Percentiles rank a stretch among this genome's conserved stretches.
phyloP scores from a whole-genome alignment of 2,329 filamentous ascomycete species.

The Bipolaris bicolor region DNA sequence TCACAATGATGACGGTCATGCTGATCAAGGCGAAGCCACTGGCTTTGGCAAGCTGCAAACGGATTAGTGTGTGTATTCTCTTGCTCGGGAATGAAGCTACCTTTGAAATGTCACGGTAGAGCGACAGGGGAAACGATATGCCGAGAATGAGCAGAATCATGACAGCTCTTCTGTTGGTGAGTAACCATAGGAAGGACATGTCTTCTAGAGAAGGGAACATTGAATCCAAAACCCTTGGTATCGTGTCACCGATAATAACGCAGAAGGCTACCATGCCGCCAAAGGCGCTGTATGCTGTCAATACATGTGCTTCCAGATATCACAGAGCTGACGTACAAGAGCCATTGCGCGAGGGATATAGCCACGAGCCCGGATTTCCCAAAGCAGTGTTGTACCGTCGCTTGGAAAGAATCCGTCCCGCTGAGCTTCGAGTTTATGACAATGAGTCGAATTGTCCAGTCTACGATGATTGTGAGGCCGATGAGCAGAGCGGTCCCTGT shows the following conservation, averaged over 20 bases:
- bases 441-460: constrained; percentile 98
- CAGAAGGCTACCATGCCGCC: constrained; percentile 98
- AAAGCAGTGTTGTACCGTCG: constrained; percentile 95
- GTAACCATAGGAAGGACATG: constrained; percentile 78
- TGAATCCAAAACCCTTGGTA: constrained; percentile 85
- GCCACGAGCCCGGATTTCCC: constrained; percentile 85
- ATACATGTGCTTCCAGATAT: constrained; percentile 4
- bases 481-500: constrained; percentile 81
- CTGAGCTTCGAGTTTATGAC: constrained; percentile 97
- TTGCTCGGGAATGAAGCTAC: constrained; percentile 15
- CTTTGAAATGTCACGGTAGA: constrained; percentile 98
- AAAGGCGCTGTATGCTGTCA: constrained; percentile 68
- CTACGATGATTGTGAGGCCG: constrained; percentile 79
- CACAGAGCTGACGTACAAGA: constrained; percentile 63
- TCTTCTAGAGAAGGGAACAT: constrained; percentile 77
- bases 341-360: constrained; percentile 92
- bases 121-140: constrained; percentile 86
- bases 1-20: constrained; percentile 88
- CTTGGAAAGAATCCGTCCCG: constrained; percentile 91
- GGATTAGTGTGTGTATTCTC: constrained; percentile 39
- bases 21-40: constrained; percentile 90
- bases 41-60: constrained; percentile 82
- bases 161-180: constrained; percentile 80
- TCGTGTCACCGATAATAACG: constrained; percentile 95
- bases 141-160: constrained; percentile 88